Conservation (phyloP, 805 yeast species). For the Candida chauliodis region DNA sequence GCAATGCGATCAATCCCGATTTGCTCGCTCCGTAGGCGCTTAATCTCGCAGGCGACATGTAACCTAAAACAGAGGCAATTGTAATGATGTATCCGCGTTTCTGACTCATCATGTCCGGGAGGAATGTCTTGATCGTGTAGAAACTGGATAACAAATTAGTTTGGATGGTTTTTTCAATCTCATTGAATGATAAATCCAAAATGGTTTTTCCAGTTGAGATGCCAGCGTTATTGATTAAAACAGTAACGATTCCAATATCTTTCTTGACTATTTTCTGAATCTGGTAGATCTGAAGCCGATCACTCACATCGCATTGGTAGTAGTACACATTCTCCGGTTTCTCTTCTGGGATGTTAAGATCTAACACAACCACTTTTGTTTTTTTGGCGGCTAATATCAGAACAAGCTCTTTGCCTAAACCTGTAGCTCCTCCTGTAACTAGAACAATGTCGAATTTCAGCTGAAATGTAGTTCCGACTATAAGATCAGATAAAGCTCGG, state of each 20-base stretch:
- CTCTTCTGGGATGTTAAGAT: constrained; percentile 43
- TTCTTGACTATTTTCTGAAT: constrained; percentile 37
- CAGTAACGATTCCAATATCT: constrained; percentile 58
- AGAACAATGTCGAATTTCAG: constrained; percentile 58
- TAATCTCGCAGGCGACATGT: constrained; percentile 76
- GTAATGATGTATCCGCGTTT: constrained; percentile 76
- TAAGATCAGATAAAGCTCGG: constrained; percentile 28
- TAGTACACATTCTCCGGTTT: constrained; percentile 45
- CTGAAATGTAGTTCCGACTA: constrained; percentile 53
- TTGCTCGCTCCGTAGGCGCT: constrained; percentile 89
- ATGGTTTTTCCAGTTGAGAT: constrained; percentile 58
- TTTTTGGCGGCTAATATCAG: constrained; percentile 37
- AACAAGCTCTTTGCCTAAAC: constrained; percentile 70
- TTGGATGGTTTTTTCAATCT: constrained; percentile 58
- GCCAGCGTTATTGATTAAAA: constrained; percentile 86
- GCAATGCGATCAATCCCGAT: constrained; percentile 80
- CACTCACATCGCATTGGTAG: constrained; percentile 68
- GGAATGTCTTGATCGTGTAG: constrained; percentile 62
- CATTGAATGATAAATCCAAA: constrained; percentile 49
- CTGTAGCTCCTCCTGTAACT: constrained; percentile 82
- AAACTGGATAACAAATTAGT: constrained; percentile 72
- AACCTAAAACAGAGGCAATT: constrained; percentile 81
- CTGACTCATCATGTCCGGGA: constrained; percentile 64
- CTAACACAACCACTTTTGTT: constrained; percentile 63
- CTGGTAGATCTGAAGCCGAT: constrained; percentile 40